A percentile compares a stretch with the other conserved stretches of the same genome.
phyloP scores from a whole-genome alignment of 2,329 filamentous ascomycete genomes.

The Trichoderma citrinoviride region DNA sequence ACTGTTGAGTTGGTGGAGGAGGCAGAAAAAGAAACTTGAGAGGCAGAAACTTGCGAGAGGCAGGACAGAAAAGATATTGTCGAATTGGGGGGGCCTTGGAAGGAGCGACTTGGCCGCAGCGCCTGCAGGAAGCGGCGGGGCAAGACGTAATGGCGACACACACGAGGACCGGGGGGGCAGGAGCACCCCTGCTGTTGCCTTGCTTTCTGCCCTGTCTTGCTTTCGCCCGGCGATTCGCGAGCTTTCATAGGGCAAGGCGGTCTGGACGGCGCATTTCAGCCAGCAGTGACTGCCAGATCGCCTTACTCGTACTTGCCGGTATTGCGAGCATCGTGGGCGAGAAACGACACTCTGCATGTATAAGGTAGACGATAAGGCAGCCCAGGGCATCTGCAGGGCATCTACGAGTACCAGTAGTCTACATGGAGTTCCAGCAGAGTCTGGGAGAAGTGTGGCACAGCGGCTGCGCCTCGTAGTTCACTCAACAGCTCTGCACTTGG shows the following conservation, averaged over 20 bases:
- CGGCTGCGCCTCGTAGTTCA: slow-evolving; percentile 9
- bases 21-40: not conserved
- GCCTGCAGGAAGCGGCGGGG: slow-evolving; percentile 19
- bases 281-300: no score
- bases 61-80: slow-evolving; percentile 17
- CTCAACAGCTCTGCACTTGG: not conserved
- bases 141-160: slow-evolving; percentile 20
- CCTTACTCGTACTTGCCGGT: not conserved
- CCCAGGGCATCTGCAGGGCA: not conserved
- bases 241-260: slow-evolving; percentile 10
- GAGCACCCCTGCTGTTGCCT: slow-evolving; percentile 7
- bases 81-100: slow-evolving; percentile 20
- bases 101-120: slow-evolving; percentile 15
- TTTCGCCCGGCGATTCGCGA: not conserved
- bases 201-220: not conserved
- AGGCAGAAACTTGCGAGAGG: not conserved
- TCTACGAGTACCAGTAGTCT: not conserved
- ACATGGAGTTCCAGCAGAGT: not conserved
- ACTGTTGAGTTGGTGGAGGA: not conserved
- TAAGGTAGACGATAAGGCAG: no score
- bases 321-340: not conserved
- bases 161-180: slow-evolving; percentile 9
- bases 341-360: not conserved
- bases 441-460: slow-evolving; percentile 9
- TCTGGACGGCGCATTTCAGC: not conserved